Conservation (phyloP, 257 asterid genomes). For the Ligustrum vulgare region DNA sequence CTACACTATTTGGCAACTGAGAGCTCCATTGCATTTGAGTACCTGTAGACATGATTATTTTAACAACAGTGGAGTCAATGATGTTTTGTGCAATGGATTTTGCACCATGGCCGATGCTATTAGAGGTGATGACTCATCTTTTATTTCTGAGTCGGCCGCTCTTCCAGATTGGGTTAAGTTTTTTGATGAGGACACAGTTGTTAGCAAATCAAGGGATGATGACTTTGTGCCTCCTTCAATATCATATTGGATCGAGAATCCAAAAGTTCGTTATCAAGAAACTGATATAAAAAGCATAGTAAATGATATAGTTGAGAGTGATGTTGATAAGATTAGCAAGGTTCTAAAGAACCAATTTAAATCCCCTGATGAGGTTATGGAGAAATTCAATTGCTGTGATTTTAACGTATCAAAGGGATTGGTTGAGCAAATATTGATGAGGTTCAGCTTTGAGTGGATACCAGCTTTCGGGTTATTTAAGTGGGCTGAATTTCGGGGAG, state of each 20-base stretch:
- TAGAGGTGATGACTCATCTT: constrained; percentile 25
- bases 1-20: constrained; percentile 29
- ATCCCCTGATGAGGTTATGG: constrained; percentile 48
- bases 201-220: constrained; percentile 37
- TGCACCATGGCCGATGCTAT: constrained; percentile 40
- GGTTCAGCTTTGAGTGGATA: constrained; percentile 83
- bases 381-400: constrained; percentile 47
- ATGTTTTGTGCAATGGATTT: constrained; percentile 32
- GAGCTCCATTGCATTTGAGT: constrained; percentile 21
- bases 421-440: constrained; percentile 57
- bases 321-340: constrained; percentile 60
- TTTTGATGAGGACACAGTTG: constrained; percentile 19
- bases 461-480: constrained; percentile 71
- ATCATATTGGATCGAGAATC: constrained; percentile 65
- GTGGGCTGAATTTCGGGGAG: constrained; percentile 63
- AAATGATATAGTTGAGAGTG: constrained; percentile 44
- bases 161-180: constrained; percentile 77
- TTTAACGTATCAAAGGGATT: constrained; percentile 52
- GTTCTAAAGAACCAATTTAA: constrained; percentile 49
- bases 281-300: constrained; percentile 36
- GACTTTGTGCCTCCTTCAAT: constrained; percentile 84
- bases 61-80: constrained; percentile 25
- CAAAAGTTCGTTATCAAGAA: constrained; percentile 31
- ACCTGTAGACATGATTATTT: constrained; percentile 18
- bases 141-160: constrained; percentile 61